phyloP scores from a whole-genome alignment of 495 filamentous ascomycete species.

The Hyaloscypha variabilis region DNA sequence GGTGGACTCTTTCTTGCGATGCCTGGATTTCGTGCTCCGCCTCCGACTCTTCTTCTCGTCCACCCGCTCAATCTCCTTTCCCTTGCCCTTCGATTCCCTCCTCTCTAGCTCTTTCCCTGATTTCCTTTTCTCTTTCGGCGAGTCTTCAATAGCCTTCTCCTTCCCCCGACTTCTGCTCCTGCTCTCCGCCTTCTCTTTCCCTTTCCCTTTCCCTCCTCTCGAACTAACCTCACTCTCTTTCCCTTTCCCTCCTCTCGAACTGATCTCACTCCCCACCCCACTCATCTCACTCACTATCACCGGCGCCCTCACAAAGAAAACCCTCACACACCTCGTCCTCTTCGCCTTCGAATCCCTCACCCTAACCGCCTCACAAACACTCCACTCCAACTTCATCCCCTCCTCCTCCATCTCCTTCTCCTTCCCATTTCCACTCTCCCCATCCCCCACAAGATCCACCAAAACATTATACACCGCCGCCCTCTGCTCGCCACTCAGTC shows the following conservation, averaged over 20 bases:
- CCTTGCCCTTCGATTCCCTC: not conserved
- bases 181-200: not conserved
- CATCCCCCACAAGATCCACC: not conserved
- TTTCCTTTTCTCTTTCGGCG: not conserved
- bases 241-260: not conserved
- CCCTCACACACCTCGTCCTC: not conserved
- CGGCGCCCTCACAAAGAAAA: not conserved
- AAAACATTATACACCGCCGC: not conserved
- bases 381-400: not conserved
- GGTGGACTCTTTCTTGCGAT: not conserved
- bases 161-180: not conserved
- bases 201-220: not conserved
- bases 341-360: not conserved
- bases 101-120: not conserved
- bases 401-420: not conserved
- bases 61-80: not conserved
- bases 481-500: not conserved
- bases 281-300: not conserved
- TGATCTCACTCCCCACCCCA: not conserved
- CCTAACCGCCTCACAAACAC: not conserved
- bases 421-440: not conserved
- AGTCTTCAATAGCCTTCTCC: not conserved
- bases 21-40: not conserved
- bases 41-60: constrained; percentile 3
- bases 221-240: not conserved